phyloP scores from a whole-genome alignment of 1,284 basidiomycete genomes.

The Malassezia slooffiae region DNA sequence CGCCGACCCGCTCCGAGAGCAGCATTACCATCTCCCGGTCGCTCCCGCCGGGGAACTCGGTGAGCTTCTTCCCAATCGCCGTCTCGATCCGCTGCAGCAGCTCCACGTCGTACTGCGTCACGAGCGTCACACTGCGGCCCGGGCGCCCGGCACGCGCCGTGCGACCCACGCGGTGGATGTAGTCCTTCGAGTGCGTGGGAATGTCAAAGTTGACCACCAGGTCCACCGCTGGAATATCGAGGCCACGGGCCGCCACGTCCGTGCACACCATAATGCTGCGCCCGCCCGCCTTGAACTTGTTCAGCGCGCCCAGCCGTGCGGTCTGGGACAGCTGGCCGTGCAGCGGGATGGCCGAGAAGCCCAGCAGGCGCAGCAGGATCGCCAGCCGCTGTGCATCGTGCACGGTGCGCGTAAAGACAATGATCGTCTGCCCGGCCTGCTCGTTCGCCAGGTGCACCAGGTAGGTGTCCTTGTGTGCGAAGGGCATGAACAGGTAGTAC shows the following conservation, averaged over 20 bases:
- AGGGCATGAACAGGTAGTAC: conserved; percentile 88
- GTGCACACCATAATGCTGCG: conserved; percentile 85
- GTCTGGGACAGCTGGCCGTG: conserved; percentile 93
- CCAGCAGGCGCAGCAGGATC: conserved; percentile 76
- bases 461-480: conserved; percentile 83
- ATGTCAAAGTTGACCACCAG: conserved; percentile 97
- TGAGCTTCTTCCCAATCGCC: conserved; percentile 85
- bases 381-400: conserved; percentile 82
- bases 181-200: conserved; percentile 96
- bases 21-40: conserved; percentile 83
- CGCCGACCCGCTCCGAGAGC: conserved; percentile 75
- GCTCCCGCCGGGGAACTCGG: conserved; percentile 62
- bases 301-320: conserved; percentile 81
- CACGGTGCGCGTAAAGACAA: conserved; percentile 92
- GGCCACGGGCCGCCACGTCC: conserved; percentile 81
- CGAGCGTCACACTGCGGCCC: conserved; percentile 88
- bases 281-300: conserved; percentile 93
- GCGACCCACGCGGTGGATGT: conserved; percentile 94
- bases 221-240: conserved; percentile 94
- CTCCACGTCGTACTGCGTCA: conserved; percentile 97
- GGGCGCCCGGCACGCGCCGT: conserved; percentile 91
- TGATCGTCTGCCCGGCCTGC: conserved; percentile 81
- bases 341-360: conserved; percentile 87
- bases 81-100: conserved; percentile 72
- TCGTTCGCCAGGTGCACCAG: conserved; percentile 82